Conservation (phyloP, 2,329 filamentous ascomycete genomes). For the Nakataea oryzae region DNA sequence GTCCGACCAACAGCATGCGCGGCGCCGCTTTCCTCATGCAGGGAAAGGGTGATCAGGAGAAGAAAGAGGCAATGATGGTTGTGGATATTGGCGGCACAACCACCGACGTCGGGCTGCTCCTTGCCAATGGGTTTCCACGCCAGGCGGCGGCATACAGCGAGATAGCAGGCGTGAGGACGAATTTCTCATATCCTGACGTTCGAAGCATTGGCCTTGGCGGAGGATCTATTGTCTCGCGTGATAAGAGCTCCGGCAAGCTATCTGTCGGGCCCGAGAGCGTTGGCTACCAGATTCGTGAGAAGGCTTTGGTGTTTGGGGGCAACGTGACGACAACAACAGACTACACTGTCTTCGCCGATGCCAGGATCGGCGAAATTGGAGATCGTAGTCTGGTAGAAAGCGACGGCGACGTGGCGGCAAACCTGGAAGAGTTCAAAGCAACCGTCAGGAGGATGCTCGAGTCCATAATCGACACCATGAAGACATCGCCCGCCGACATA, state of each 20-base stretch:
- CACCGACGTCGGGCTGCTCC: slow-evolving; percentile 50
- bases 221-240: slow-evolving; percentile 39
- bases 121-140: slow-evolving; percentile 52
- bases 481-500: slow-evolving; percentile 46
- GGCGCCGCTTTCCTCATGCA: slow-evolving; percentile 49
- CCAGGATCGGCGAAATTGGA: slow-evolving; percentile 25
- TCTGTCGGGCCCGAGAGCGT: slow-evolving; percentile 15
- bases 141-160: slow-evolving; percentile 53
- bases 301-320: slow-evolving; percentile 47
- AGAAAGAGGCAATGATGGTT: slow-evolving; percentile 38
- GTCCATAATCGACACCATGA: slow-evolving; percentile 49
- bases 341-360: slow-evolving; percentile 26
- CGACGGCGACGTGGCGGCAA: slow-evolving; percentile 20
- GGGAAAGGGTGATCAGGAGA: slow-evolving; percentile 15
- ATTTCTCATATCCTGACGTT: slow-evolving; percentile 46
- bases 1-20: slow-evolving; percentile 53
- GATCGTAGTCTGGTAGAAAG: slow-evolving; percentile 23
- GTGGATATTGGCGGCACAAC: slow-evolving; percentile 60
- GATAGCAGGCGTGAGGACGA: slow-evolving; percentile 52
- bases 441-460: slow-evolving; percentile 41
- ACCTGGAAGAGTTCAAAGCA: slow-evolving; percentile 25
- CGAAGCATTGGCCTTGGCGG: slow-evolving; percentile 50
- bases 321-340: slow-evolving; percentile 49
- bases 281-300: slow-evolving; percentile 32
- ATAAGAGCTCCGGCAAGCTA: slow-evolving; percentile 30